Conservation (phyloP, 345 rosid genomes). For the Linum trigynum region DNA sequence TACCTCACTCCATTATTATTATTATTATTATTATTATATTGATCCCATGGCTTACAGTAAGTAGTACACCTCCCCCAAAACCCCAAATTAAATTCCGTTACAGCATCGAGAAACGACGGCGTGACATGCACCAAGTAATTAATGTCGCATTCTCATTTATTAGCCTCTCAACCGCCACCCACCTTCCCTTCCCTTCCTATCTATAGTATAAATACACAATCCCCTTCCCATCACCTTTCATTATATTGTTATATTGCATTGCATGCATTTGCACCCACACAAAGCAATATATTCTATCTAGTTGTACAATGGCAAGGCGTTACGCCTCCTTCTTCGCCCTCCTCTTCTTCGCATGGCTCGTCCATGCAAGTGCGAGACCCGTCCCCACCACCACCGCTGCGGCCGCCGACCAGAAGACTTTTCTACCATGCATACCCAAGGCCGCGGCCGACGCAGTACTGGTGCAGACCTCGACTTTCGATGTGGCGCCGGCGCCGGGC, state of each 20-base stretch:
- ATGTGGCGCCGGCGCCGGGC: constrained; percentile 28
- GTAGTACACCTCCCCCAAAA: no score
- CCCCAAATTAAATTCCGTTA: not conserved
- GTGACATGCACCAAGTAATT: not conserved
- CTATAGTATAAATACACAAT: not conserved
- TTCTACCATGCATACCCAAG: constrained; percentile 9
- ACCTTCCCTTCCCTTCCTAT: not conserved
- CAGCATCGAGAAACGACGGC: not conserved
- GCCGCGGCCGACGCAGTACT: not conserved
- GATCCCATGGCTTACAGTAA: no score
- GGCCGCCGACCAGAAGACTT: constrained; percentile 5
- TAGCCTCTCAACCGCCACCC: not conserved
- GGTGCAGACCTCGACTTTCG: constrained; percentile 30
- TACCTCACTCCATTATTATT: no score
- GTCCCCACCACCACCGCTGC: constrained; percentile 10
- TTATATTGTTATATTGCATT: no score
- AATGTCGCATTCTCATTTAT: not conserved
- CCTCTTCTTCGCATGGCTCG: not conserved
- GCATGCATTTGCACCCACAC: no score
- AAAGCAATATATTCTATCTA: no score
- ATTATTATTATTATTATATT: no score
- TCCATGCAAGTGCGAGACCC: constrained; percentile 20
- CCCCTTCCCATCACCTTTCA: no score
- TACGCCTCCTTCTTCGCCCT: not conserved
- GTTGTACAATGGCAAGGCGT: not conserved